A percentile compares a stretch with the other conserved stretches of the same genome.
phyloP scores from a whole-genome alignment of 177 flowering plant genomes.

The Telopea speciosissima region DNA sequence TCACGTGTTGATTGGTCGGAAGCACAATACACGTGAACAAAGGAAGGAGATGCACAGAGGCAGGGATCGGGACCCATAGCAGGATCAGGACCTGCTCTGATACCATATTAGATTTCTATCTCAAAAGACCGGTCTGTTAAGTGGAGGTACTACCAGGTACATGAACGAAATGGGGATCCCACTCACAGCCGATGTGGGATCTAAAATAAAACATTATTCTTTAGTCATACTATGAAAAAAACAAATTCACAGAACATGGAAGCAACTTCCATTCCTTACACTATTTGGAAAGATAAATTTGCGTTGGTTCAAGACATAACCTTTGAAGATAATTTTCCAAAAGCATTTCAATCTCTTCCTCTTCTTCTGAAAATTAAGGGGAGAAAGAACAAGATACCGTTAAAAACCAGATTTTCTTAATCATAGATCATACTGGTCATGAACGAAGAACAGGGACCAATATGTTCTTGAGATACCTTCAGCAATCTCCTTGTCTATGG shows the following conservation, averaged over 20 bases:
- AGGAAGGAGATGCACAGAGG: too few relatives aligned
- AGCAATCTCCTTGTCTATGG: constrained; percentile 83
- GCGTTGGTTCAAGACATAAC: constrained; percentile 27
- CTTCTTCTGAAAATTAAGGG: constrained; percentile 68
- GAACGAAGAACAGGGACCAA: neutral
- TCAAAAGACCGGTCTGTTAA: too few relatives aligned
- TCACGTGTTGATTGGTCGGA: too few relatives aligned
- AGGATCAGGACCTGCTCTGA: too few relatives aligned
- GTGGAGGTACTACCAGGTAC: too few relatives aligned
- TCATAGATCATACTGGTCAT: neutral
- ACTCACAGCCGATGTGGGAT: too few relatives aligned
- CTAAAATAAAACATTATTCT: too few relatives aligned
- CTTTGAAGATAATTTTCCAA: constrained; percentile 95
- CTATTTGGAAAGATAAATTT: neutral
- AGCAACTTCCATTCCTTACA: neutral
- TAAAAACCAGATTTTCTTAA: neutral
- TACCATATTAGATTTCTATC: too few relatives aligned
- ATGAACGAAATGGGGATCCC: too few relatives aligned
- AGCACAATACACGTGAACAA: too few relatives aligned
- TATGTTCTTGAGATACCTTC: constrained; percentile 49
- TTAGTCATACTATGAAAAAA: too few relatives aligned
- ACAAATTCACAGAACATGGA: neutral
- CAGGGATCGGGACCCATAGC: too few relatives aligned
- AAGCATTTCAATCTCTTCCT: constrained; percentile 99
- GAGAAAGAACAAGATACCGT: constrained; percentile 2